Evolutionary conservation across 2,329 filamentous ascomycete genomes (phyloP).

Genomic region (Paracamarosporium sp.): DNA sequence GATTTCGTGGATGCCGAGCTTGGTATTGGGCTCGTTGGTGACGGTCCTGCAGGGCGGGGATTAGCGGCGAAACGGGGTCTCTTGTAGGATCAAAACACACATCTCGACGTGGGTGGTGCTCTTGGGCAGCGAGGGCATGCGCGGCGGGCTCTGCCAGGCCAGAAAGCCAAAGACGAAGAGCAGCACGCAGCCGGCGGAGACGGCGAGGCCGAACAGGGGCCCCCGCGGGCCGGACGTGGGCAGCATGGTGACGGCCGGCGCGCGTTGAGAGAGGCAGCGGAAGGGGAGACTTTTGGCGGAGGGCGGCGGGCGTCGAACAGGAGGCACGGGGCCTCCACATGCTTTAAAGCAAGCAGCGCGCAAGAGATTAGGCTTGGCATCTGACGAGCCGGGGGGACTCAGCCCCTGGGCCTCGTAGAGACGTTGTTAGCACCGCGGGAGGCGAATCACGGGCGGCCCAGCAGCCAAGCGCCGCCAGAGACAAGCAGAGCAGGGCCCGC

Average conservation of each 20-base stretch:
- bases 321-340: constrained; percentile 1
- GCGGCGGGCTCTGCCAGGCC: constrained; percentile 40
- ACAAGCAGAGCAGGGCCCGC: not conserved
- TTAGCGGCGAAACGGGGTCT: constrained; percentile 18
- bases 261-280: not conserved
- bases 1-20: constrained; percentile 39
- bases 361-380: constrained; percentile 8
- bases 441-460: not conserved
- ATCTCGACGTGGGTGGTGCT: constrained; percentile 28
- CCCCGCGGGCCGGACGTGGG: constrained; percentile 37
- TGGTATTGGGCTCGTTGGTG: constrained; percentile 24
- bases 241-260: constrained; percentile 30
- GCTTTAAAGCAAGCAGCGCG: constrained; percentile 1
- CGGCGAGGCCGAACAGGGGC: constrained; percentile 39
- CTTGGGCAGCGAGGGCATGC: constrained; percentile 29
- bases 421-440: not conserved
- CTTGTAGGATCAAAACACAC: constrained; percentile 22
- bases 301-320: not conserved
- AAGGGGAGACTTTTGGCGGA: not conserved
- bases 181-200: constrained; percentile 37
- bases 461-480: not conserved
- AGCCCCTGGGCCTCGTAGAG: not conserved
- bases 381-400: not conserved
- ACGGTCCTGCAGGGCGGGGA: constrained; percentile 24
- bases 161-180: constrained; percentile 44